These are phyloP conservation scores for Lipomyces oligophaga DNA, from an alignment of 805 yeast species.

Conservation along the genomic window DNA sequence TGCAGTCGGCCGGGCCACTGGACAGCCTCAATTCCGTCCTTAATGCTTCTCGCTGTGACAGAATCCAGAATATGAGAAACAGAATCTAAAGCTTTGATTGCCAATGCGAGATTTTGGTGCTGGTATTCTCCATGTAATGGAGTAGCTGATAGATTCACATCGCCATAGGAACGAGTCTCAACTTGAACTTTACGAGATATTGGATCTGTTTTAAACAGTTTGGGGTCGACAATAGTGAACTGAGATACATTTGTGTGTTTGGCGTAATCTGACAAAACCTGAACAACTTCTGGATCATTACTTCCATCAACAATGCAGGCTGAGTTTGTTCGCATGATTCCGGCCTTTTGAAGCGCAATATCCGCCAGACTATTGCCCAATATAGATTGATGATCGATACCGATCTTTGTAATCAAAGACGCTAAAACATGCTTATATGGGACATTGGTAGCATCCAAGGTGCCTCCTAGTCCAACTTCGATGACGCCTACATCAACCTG, in stretches of 20 bases:
- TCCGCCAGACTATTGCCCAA: slow-evolving; percentile 62
- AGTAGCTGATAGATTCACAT: slow-evolving; percentile 37
- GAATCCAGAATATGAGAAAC: slow-evolving; percentile 29
- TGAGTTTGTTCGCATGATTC: slow-evolving; percentile 62
- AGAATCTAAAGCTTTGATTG: slow-evolving; percentile 51
- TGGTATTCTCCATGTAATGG: slow-evolving; percentile 77
- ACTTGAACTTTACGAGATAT: background rate
- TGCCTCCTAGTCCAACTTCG: slow-evolving; percentile 95
- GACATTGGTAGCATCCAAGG: slow-evolving; percentile 84
- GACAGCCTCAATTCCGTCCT: slow-evolving; percentile 52
- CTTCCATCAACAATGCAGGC: slow-evolving; percentile 72
- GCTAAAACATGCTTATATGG: slow-evolving; percentile 37
- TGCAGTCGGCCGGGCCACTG: slow-evolving; percentile 91
- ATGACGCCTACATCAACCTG: slow-evolving; percentile 70
- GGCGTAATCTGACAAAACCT: slow-evolving; percentile 45
- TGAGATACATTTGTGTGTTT: background rate
- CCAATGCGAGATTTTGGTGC: slow-evolving; percentile 60
- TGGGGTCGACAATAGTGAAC: slow-evolving; percentile 1
- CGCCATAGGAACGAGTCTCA: slow-evolving; percentile 34
- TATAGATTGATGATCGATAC: slow-evolving; percentile 76
- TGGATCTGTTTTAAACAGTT: background rate
- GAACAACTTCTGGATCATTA: slow-evolving; percentile 51
- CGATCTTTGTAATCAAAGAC: slow-evolving; percentile 67
- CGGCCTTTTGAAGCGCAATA: slow-evolving; percentile 81
- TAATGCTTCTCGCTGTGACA: slow-evolving; percentile 41